Evolutionary conservation across 768 basidiomycete genomes (phyloP).

Genomic region (Coprinopsis marcescibilis): DNA sequence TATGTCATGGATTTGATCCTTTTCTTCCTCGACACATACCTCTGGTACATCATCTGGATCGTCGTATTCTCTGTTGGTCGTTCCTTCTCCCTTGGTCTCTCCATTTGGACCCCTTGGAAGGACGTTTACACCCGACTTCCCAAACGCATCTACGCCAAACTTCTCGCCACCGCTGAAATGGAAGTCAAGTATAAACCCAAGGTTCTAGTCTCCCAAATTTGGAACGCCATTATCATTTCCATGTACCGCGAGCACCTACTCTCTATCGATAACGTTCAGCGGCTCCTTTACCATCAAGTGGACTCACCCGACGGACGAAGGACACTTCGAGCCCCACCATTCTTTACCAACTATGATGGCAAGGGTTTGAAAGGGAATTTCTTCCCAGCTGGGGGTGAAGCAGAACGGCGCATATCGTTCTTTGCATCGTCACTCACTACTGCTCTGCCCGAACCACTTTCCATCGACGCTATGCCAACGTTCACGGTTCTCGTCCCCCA

Average conservation of each 20-base stretch:
- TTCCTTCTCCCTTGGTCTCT: slow-evolving; percentile 88
- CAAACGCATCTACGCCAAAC: slow-evolving; percentile 96
- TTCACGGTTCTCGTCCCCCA: slow-evolving; percentile 99
- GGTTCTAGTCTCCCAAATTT: slow-evolving; percentile 97
- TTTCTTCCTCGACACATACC: slow-evolving; percentile 99
- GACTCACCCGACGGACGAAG: slow-evolving; percentile 86
- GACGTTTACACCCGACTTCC: slow-evolving; percentile 95
- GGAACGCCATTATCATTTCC: slow-evolving; percentile 99
- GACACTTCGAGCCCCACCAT: slow-evolving; percentile 91
- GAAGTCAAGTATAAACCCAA: slow-evolving; percentile 99
- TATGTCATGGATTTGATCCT: slow-evolving; percentile 96
- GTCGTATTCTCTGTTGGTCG: slow-evolving; percentile 90
- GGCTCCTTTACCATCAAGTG: slow-evolving; percentile 94
- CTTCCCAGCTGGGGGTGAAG: slow-evolving; percentile 92
- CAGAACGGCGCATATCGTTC: slow-evolving; percentile 97
- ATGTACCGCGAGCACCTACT: slow-evolving; percentile 99
- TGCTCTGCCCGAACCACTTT: slow-evolving; percentile 89
- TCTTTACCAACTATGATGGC: slow-evolving; percentile 90
- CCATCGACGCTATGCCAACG: slow-evolving; percentile 98
- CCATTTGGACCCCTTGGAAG: slow-evolving; percentile 99
- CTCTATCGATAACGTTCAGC: slow-evolving; percentile 97
- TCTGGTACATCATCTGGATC: slow-evolving; percentile 99
- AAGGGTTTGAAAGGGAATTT: slow-evolving; percentile 72
- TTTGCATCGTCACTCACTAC: slow-evolving; percentile 98
- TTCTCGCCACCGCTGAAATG: slow-evolving; percentile 95